Conservation (phyloP, 352 stramenopile genomes). For the Globisporangium canariense region DNA sequence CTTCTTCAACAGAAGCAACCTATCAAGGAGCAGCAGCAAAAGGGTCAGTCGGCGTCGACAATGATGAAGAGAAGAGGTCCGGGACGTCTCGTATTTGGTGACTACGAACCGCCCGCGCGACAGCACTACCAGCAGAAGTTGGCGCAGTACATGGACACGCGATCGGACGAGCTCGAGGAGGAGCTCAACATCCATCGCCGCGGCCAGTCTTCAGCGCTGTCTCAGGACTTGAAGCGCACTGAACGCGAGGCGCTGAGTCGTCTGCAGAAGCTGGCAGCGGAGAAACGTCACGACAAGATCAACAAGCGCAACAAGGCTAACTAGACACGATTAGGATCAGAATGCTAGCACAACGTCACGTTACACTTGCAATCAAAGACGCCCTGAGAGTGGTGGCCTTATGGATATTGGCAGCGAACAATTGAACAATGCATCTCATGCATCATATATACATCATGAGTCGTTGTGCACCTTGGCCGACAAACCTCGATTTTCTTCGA, state of each 20-base stretch:
- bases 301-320: constrained; percentile 61
- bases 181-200: constrained; percentile 66
- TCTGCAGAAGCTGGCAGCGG: constrained; percentile 57
- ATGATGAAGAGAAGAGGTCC: constrained; percentile 34
- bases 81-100: constrained; percentile 68
- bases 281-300: constrained; percentile 80
- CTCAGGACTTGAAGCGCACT: constrained; percentile 48
- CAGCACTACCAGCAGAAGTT: constrained; percentile 78
- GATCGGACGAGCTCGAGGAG: constrained; percentile 62
- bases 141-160: constrained; percentile 67
- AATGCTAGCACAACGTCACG: not conserved
- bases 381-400: not conserved
- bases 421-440: constrained; percentile 5
- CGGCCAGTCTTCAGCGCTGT: constrained; percentile 21
- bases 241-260: constrained; percentile 65
- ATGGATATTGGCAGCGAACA: constrained; percentile 10
- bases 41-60: constrained; percentile 13
- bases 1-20: constrained; percentile 8
- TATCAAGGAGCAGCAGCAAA: constrained; percentile 13
- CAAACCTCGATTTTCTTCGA: constrained; percentile 9
- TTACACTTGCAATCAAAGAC: not conserved
- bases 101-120: constrained; percentile 56
- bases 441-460: constrained; percentile 17
- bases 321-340: constrained; percentile 10
- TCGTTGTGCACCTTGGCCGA: constrained; percentile 6